Percentiles rank a stretch among this genome's conserved stretches.
Evolutionary conservation across 192 early-diverging fungal genomes (phyloP).

Genomic region (Kappamyces sp.): DNA sequence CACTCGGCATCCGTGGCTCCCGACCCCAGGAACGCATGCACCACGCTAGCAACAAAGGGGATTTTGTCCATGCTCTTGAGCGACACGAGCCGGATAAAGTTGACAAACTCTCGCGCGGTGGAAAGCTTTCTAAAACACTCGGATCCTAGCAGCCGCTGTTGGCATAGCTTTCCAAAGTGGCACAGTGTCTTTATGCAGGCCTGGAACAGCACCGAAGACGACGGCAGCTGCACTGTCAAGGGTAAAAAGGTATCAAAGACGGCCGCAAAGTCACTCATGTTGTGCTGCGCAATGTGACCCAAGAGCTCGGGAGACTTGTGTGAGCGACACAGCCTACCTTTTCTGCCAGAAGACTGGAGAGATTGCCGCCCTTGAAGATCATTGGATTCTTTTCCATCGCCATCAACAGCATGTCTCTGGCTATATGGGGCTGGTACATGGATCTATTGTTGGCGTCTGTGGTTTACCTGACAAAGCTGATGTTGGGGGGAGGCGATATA

Average conservation of each 20-base stretch:
- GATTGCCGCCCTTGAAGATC: too few relatives aligned
- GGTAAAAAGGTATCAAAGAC: constrained; percentile 30
- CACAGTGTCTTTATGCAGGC: not conserved
- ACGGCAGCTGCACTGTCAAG: constrained; percentile 9
- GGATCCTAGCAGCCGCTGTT: constrained; percentile 6
- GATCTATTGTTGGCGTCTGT: too few relatives aligned
- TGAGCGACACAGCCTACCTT: too few relatives aligned
- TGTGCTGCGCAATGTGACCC: not conserved
- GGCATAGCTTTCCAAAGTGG: constrained; percentile 24
- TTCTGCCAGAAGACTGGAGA: too few relatives aligned
- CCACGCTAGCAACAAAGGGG: constrained; percentile 23
- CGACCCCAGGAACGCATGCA: constrained; percentile 25
- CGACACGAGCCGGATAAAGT: constrained; percentile 19
- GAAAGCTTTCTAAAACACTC: constrained; percentile 24
- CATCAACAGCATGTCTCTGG: too few relatives aligned
- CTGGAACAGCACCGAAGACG: not conserved
- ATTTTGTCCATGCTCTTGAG: constrained; percentile 20
- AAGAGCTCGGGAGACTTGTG: not conserved
- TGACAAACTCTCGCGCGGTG: constrained; percentile 21
- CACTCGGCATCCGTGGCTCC: constrained; percentile 24
- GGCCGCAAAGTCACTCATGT: constrained; percentile 19
- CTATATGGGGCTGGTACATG: constrained; percentile 6
- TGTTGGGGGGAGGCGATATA: too few relatives aligned
- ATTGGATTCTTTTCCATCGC: too few relatives aligned
- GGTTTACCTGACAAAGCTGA: too few relatives aligned